A percentile compares a stretch with the other conserved stretches of the same genome.
phyloP scores from a whole-genome alignment of 768 basidiomycete species.

The Tylopilus vinaceipallidus region DNA sequence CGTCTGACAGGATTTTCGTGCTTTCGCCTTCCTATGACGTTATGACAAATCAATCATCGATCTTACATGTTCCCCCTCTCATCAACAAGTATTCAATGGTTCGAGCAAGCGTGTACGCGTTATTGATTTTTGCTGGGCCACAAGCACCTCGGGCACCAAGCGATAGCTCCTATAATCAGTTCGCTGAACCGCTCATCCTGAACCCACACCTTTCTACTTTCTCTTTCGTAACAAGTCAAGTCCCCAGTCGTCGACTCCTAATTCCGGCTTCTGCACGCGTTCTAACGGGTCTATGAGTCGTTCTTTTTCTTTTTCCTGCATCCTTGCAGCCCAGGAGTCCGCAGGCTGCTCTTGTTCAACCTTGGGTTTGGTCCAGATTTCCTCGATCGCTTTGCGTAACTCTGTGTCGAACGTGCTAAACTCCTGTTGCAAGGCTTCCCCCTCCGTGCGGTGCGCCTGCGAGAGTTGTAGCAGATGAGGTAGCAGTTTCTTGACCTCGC shows the following conservation, averaged over 20 bases:
- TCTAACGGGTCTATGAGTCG: conserved; percentile 48
- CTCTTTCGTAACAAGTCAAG: conserved; percentile 22
- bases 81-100: too few relatives aligned
- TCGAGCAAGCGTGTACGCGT: too few relatives aligned
- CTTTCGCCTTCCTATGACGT: too few relatives aligned
- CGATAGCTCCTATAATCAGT: too few relatives aligned
- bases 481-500: conserved; percentile 62
- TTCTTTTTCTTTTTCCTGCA: conserved; percentile 53
- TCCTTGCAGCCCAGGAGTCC: conserved; percentile 51
- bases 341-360: conserved; percentile 25
- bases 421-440: conserved; percentile 58
- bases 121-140: too few relatives aligned
- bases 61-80: too few relatives aligned
- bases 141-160: too few relatives aligned
- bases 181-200: too few relatives aligned
- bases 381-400: conserved; percentile 54
- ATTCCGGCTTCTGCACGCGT: conserved; percentile 50
- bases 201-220: neutral
- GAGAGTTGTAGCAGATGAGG: conserved; percentile 77
- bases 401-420: conserved; percentile 56
- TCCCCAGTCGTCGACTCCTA: conserved; percentile 19
- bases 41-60: too few relatives aligned
- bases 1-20: too few relatives aligned
- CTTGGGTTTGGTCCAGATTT: conserved; percentile 56
- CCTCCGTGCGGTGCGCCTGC: conserved; percentile 65